phyloP scores from a whole-genome alignment of 352 stramenopile species.

The Pelagophyceae sp. region DNA sequence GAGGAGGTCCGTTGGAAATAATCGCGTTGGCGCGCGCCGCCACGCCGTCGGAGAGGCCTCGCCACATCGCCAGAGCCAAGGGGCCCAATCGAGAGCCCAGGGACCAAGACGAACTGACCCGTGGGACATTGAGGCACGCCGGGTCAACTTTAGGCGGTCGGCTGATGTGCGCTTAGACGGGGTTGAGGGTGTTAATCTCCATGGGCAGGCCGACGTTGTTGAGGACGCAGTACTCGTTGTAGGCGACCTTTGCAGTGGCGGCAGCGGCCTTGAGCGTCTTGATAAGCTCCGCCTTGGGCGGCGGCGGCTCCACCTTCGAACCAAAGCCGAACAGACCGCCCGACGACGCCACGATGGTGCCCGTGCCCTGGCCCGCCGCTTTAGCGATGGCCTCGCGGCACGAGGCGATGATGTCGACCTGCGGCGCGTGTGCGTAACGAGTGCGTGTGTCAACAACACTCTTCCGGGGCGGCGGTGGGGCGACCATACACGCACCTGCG shows the following conservation, averaged over 20 bases:
- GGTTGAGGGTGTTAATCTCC: background rate
- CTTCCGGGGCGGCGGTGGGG: no score
- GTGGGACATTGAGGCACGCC: no score
- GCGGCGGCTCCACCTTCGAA: background rate
- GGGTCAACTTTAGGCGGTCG: no score
- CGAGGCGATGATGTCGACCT: background rate
- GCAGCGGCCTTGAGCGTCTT: background rate
- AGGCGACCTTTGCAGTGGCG: background rate
- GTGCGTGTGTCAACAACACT: no score
- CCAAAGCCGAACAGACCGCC: background rate
- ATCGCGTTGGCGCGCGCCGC: no score
- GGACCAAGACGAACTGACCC: no score
- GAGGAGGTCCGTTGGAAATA: no score
- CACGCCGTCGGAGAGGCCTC: no score
- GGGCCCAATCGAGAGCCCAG: no score
- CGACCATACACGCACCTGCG: no score
- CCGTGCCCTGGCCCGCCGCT: background rate
- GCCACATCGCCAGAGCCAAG: no score
- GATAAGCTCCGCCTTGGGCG: background rate
- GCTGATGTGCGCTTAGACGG: background rate
- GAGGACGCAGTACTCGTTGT: slow-evolving; percentile 1
- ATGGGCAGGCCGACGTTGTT: background rate
- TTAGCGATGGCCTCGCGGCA: background rate
- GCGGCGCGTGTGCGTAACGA: no score
- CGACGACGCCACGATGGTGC: background rate